These are phyloP conservation scores for Parietaria judaica DNA, from an alignment of 306 rosid genomes.

Conservation along the genomic window DNA sequence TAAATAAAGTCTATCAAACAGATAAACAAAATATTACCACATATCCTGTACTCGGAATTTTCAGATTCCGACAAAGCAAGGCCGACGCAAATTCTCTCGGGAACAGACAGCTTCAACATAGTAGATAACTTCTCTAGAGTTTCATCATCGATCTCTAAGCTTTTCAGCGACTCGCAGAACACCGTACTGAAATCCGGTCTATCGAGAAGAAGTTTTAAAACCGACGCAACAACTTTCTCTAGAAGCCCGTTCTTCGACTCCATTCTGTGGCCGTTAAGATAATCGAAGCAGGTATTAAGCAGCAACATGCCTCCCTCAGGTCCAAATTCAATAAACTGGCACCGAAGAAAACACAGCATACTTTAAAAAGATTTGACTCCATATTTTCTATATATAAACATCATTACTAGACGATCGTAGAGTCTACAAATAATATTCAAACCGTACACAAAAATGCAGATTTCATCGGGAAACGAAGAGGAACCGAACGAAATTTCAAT, in stretches of 20 bases:
- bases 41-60: conserved; percentile 54
- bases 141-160: conserved; percentile 57
- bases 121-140: conserved; percentile 47
- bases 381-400: not conserved
- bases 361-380: not conserved
- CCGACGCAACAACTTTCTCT: conserved; percentile 44
- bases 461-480: no score
- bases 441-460: no score
- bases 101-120: conserved; percentile 50
- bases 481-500: no score
- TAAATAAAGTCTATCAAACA: not conserved
- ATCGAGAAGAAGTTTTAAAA: conserved; percentile 59
- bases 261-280: conserved; percentile 34
- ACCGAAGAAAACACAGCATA: conserved; percentile 13
- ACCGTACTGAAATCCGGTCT: conserved; percentile 76
- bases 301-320: conserved; percentile 73
- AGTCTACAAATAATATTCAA: not conserved
- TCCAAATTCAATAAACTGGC: conserved; percentile 66
- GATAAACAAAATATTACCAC: conserved; percentile 42
- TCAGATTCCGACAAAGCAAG: conserved; percentile 90
- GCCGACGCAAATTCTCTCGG: conserved; percentile 70
- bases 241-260: conserved; percentile 42
- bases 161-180: conserved; percentile 64
- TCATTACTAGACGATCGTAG: not conserved
- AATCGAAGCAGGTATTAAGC: conserved; percentile 77